Evolutionary conservation across 75 land plant genomes (phyloP), one percentile per base, ranked within the genome.

Genomic region (Pinus tabuliformis): DNA sequence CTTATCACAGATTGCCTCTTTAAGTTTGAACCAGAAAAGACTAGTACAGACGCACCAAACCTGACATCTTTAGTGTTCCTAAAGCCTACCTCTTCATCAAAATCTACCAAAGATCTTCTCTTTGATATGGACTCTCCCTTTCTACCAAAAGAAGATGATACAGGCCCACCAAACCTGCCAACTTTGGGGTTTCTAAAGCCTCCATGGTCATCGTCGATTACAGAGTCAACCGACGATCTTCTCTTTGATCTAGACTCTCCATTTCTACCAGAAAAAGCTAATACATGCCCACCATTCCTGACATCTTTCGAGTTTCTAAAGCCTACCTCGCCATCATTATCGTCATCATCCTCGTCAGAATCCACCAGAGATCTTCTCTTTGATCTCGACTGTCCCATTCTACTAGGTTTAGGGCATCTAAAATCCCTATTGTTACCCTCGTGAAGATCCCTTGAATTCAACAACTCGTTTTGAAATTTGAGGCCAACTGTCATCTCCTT

Each of bases 401-500:
- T 68, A 18, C 22, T 11, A 68, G 24, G 1, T 68, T 39, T 68
- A 13, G 52, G 11, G 20, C 21, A 4, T n/a, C 22, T 42, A 4
- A 42, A 68, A 68, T 16, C 52, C 42, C n/a, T 68, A n/a, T n/a
- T 8, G 21, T n/a, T n/a, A 17, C 42, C 52, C 20, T 42, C 54
- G 42, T 42, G 0, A 68, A 64, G 36, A 6, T 64, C 42, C 39
- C 6, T 49, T 49, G 13, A 49, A 64, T 9, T 68, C 72, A 68
- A 36, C 72, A 68, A 68, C 45, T 68, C 72, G 20, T 68, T 45
- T 68, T 68, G 49, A 68, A 68, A 68, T 22, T n/a, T 68, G 12
- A 37, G 20, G n/a, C 72, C 72, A 42, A 37, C 22, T 68, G 54
- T 39, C 72, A 68, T 68, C 13, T 68, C 24, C 22, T 68, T 22